A percentile compares a stretch with the other conserved stretches of the same genome.
phyloP scores from a whole-genome alignment of 2,329 filamentous ascomycete species.

The Clonostachys rosea region DNA sequence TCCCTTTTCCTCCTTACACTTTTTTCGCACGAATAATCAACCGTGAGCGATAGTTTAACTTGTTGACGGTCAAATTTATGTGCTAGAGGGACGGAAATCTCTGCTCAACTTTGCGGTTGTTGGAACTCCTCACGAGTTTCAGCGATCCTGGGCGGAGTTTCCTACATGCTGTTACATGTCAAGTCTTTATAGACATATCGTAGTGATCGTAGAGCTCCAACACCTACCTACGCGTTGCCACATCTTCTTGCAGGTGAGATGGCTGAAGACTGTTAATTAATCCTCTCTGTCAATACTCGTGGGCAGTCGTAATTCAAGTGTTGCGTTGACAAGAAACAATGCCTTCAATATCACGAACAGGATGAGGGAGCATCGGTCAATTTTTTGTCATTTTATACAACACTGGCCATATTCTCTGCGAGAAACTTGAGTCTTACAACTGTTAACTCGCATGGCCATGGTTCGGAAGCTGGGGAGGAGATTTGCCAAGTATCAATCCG shows the following conservation, averaged over 20 bases:
- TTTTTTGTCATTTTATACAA: no score
- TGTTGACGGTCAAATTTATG: slow-evolving; percentile 55
- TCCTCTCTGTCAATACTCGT: background rate
- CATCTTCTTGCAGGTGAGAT: background rate
- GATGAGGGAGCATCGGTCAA: no score
- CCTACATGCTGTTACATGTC: background rate
- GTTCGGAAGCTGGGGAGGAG: no score
- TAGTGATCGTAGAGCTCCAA: background rate
- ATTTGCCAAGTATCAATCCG: no score
- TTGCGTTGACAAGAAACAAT: no score
- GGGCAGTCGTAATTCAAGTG: no score
- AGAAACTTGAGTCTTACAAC: no score
- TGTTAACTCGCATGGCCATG: no score
- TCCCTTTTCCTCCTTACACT: slow-evolving; percentile 29
- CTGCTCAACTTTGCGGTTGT: background rate
- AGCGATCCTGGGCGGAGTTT: slow-evolving; percentile 1
- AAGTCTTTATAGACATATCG: no score
- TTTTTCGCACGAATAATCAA: slow-evolving; percentile 58
- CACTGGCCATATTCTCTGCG: no score
- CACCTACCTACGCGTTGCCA: background rate
- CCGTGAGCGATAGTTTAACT: slow-evolving; percentile 45
- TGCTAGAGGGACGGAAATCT: slow-evolving; percentile 43
- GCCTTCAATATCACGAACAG: no score
- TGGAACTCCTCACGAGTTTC: background rate
- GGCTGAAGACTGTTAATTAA: background rate